phyloP scores from a whole-genome alignment of 2,329 filamentous ascomycete genomes.

The Sporothrix curviconia region DNA sequence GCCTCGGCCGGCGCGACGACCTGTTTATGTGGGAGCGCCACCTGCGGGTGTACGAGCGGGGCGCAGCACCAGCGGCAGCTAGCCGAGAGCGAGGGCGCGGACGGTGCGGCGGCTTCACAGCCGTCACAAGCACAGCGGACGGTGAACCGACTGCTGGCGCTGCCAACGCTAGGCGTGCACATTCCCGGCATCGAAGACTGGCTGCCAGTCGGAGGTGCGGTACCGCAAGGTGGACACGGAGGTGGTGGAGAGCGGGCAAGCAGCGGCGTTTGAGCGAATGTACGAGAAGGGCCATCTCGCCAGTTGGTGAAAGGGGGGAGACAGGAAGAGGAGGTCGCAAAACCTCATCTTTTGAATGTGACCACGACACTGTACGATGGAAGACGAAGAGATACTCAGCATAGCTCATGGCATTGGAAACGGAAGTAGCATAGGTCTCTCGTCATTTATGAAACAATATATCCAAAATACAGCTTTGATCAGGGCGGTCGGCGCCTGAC shows the following conservation, averaged over 20 bases:
- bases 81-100: neutral
- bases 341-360: neutral
- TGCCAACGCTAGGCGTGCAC: conserved; percentile 46
- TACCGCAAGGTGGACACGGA: conserved; percentile 44
- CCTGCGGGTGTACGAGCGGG: neutral
- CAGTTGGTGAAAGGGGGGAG: neutral
- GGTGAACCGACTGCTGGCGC: conserved; percentile 40
- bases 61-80: neutral
- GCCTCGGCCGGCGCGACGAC: neutral
- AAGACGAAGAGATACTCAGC: too few relatives aligned
- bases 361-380: neutral
- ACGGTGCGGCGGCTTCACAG: too few relatives aligned
- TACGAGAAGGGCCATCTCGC: neutral
- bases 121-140: too few relatives aligned
- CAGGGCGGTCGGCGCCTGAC: neutral
- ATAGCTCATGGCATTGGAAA: too few relatives aligned
- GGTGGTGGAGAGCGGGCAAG: conserved; percentile 26
- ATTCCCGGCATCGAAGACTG: conserved; percentile 42
- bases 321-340: neutral
- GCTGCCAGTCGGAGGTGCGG: conserved; percentile 43
- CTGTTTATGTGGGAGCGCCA: conserved; percentile 15
- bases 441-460: neutral
- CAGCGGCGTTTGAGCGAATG: neutral
- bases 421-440: too few relatives aligned
- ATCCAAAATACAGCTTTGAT: neutral